Conservation (phyloP, 2,329 filamentous ascomycete genomes). For the Rosellinia necatrix region DNA sequence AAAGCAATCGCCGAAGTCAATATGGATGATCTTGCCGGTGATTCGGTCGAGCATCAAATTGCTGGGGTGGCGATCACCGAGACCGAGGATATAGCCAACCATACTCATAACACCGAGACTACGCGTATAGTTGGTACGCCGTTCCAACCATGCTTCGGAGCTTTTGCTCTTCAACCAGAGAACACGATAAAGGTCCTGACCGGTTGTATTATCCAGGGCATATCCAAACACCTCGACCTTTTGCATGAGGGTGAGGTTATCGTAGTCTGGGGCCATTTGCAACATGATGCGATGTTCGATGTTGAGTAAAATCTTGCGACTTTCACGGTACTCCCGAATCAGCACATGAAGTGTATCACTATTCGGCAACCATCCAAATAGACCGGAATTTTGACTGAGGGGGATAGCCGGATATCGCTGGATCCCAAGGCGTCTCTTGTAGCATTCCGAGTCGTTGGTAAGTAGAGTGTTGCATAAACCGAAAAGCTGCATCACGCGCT, state of each 20-base stretch:
- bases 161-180: constrained; percentile 99
- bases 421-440: constrained; percentile 96
- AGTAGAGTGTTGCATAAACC: constrained; percentile 96
- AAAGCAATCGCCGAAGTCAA: constrained; percentile 99
- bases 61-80: constrained; percentile 95
- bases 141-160: constrained; percentile 95
- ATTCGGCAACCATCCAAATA: constrained; percentile 96
- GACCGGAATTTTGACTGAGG: constrained; percentile 91
- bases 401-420: constrained; percentile 97
- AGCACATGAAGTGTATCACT: constrained; percentile 96
- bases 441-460: constrained; percentile 90
- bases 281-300: constrained; percentile 99
- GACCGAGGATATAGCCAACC: constrained; percentile 98
- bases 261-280: constrained; percentile 99
- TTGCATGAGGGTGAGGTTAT: constrained; percentile 98
- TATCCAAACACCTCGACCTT: constrained; percentile 99
- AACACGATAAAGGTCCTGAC: constrained; percentile 96
- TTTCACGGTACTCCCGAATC: constrained; percentile 96
- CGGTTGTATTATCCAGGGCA: constrained; percentile 97
- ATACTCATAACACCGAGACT: constrained; percentile 99
- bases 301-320: constrained; percentile 94
- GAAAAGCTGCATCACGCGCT: constrained; percentile 99
- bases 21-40: constrained; percentile 96
- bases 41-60: constrained; percentile 97
- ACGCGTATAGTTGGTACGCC: constrained; percentile 97